A percentile compares a stretch with the other conserved stretches of the same genome.
Conservation (phyloP, 331 rosid genomes). For the Telfairia occidentalis region DNA sequence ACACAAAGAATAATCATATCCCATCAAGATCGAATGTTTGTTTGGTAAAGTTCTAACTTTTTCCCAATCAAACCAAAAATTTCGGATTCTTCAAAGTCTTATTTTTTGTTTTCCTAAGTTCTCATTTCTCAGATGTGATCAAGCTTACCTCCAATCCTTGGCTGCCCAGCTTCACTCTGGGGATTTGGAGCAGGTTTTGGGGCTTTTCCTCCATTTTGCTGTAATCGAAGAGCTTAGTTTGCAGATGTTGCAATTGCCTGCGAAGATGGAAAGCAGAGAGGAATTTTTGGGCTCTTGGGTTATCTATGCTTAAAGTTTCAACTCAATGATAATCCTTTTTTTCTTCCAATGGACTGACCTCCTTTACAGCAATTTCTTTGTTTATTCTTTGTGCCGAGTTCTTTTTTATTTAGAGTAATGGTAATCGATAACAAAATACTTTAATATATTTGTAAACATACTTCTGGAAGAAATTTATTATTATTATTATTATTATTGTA, state of each 20-base stretch:
- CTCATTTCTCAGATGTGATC: background rate
- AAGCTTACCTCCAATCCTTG: conserved; percentile 42
- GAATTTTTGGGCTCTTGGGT: background rate
- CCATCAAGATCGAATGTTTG: background rate
- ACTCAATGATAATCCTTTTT: background rate
- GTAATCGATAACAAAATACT: too few relatives aligned
- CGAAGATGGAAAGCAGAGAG: background rate
- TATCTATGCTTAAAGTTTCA: background rate
- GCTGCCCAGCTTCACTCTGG: conserved; percentile 42
- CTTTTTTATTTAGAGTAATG: background rate
- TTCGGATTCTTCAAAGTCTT: background rate
- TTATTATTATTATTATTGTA: too few relatives aligned
- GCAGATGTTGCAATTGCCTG: background rate
- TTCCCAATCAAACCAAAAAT: background rate
- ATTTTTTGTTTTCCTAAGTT: too few relatives aligned
- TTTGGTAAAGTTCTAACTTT: background rate
- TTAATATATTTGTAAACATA: too few relatives aligned
- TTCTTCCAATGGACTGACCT: background rate
- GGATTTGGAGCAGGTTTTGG: conserved; percentile 18
- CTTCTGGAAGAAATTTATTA: too few relatives aligned
- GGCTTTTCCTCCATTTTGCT: background rate
- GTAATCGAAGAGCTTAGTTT: background rate
- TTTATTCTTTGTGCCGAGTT: background rate
- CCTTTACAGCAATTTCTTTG: background rate
- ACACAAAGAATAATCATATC: background rate